These are phyloP conservation scores for Monosporascus sp. DNA, from an alignment of 2,329 filamentous ascomycete genomes.

Conservation along the genomic window DNA sequence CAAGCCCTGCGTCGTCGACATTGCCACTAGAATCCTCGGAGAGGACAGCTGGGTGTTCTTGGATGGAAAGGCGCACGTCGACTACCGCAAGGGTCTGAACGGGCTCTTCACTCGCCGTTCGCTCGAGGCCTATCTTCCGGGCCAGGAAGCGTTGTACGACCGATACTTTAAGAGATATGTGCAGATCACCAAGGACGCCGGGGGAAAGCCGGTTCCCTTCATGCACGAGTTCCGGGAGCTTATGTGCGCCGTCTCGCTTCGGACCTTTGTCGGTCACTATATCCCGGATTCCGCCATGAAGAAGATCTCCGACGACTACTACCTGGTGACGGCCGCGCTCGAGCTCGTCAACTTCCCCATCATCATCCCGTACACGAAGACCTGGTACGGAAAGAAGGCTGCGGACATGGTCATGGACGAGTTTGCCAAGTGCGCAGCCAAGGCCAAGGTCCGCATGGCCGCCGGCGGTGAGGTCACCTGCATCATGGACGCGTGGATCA, in stretches of 20 bases:
- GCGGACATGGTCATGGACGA: conserved; percentile 87
- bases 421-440: conserved; percentile 86
- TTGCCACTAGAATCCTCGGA: conserved; percentile 87
- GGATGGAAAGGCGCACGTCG: conserved; percentile 89
- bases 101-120: conserved; percentile 89
- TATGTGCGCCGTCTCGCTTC: conserved; percentile 90
- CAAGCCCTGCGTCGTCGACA: conserved; percentile 94
- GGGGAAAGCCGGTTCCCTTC: conserved; percentile 73
- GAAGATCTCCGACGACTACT: conserved; percentile 95
- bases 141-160: conserved; percentile 88
- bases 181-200: conserved; percentile 64
- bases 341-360: conserved; percentile 98
- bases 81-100: conserved; percentile 96
- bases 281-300: conserved; percentile 85
- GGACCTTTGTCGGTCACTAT: conserved; percentile 96
- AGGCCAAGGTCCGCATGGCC: conserved; percentile 88
- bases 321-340: conserved; percentile 88
- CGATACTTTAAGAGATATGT: conserved; percentile 78
- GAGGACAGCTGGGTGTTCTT: conserved; percentile 95
- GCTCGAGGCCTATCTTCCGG: conserved; percentile 81
- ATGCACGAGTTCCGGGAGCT: conserved; percentile 91
- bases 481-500: conserved; percentile 94
- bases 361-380: conserved; percentile 90
- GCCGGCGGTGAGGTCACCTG: conserved; percentile 81
- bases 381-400: conserved; percentile 95